These are phyloP conservation scores for Diaporthe sp. DNA, from an alignment of 2,329 filamentous ascomycete genomes.

Conservation along the genomic window DNA sequence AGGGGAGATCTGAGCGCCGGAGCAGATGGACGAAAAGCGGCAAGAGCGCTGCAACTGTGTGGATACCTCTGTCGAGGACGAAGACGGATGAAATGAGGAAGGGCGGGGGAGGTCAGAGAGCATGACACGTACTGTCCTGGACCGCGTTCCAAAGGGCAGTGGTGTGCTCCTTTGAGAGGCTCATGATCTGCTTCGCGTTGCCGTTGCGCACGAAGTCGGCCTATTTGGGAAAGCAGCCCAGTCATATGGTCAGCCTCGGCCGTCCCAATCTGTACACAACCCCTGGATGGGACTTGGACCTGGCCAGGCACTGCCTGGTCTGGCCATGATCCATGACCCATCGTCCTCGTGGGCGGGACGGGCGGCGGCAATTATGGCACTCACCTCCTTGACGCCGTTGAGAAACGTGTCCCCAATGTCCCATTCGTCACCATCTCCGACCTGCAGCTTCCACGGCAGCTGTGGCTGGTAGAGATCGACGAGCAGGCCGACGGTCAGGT, in stretches of 20 bases:
- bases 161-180: conserved; percentile 85
- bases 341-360: too few relatives aligned
- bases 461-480: conserved; percentile 69
- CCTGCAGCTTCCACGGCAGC: conserved; percentile 68
- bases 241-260: conserved; percentile 3
- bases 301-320: neutral
- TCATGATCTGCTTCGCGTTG: conserved; percentile 91
- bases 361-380: conserved; percentile 38
- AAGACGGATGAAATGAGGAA: neutral
- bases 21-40: conserved; percentile 17
- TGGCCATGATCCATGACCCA: neutral
- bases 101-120: conserved; percentile 3
- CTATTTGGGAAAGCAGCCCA: conserved; percentile 49
- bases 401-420: conserved; percentile 74
- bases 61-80: neutral
- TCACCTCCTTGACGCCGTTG: conserved; percentile 74
- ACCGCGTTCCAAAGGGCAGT: conserved; percentile 87
- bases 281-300: neutral
- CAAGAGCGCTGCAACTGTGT: conserved; percentile 20
- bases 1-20: conserved; percentile 37
- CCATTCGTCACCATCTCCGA: conserved; percentile 68
- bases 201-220: conserved; percentile 91
- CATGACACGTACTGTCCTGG: conserved; percentile 70
- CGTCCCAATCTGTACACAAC: neutral
- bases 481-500: conserved; percentile 67